Evolutionary conservation across 805 yeast species (phyloP).

Genomic region (Saccharomycopsis sp.): DNA sequence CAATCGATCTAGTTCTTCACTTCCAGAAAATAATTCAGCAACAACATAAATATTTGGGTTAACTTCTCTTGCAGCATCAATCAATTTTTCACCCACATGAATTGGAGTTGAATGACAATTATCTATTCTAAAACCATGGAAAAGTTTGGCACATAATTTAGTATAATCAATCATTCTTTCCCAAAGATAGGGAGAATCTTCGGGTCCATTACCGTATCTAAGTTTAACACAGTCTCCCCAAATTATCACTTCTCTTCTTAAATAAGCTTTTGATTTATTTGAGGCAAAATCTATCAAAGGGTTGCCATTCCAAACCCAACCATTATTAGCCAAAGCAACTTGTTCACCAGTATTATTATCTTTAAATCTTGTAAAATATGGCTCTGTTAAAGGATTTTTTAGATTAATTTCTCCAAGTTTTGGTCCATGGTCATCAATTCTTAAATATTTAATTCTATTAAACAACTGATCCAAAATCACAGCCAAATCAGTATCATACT

Average conservation of each 20-base stretch:
- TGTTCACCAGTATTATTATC: conserved; percentile 39
- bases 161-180: conserved; percentile 74
- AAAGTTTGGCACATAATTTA: conserved; percentile 56
- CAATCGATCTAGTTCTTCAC: conserved; percentile 80
- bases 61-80: conserved; percentile 78
- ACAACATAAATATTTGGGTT: conserved; percentile 86
- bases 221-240: conserved; percentile 98
- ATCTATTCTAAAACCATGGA: conserved; percentile 86
- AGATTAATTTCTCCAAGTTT: conserved; percentile 54
- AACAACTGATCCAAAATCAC: conserved; percentile 59
- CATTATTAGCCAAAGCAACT: conserved; percentile 83
- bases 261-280: conserved; percentile 61
- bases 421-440: conserved; percentile 80
- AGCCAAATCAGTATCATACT: conserved; percentile 63
- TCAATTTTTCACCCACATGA: conserved; percentile 82
- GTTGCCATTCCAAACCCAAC: conserved; percentile 98
- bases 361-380: conserved; percentile 72
- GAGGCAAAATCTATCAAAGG: conserved; percentile 93
- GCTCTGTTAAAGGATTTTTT: conserved; percentile 61
- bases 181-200: conserved; percentile 89
- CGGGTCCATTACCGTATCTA: conserved; percentile 67
- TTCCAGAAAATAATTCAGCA: conserved; percentile 90
- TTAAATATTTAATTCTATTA: conserved; percentile 65
- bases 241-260: conserved; percentile 85
- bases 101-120: conserved; percentile 95